Base-by-base conservation (phyloP, 352 stramenopile species). In the Phytophthora cactorum region DNA sequence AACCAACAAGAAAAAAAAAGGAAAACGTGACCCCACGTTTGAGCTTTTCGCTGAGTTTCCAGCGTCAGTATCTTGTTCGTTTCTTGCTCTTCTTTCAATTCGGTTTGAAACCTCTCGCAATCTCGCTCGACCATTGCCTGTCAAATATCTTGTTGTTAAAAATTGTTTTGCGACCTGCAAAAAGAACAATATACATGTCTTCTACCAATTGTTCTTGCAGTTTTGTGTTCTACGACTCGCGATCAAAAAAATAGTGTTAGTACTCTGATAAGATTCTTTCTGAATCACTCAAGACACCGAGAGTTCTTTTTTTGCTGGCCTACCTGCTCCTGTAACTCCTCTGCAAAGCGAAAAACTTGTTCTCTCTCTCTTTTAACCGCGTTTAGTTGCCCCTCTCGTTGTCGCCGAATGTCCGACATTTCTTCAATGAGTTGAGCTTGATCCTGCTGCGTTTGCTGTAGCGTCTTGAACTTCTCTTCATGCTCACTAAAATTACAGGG, bases 341-440 rank as follows among this genome's bases (percentile, higher is more conserved):
- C 53, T 10, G 54, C 72, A 25, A 61, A 78, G 25, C 61, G 47
- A 38, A 59, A 63, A 6, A 44, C 65, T 41, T 68, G 44, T 9
- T 79, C 62, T 12, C 75, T 57, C 51, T 85, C 69, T 1, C 29
- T 55, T 6, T 31, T 41, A 1, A 63, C 51, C 3, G 31, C 15
- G 3, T 70, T 32, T 3, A 84, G 47, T 50, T 78, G 71, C 6
- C 59, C 46, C 14, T 79, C 71, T 44, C 59, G 66, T 15, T 75
- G 65, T 22, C 72, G 60, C 22, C 65, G 65, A 6, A 65, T 58
- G 10, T 54, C 41, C 2, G 61, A 53, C 39, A 72, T 77, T n/a
- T 84, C 74, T 43, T 80, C 67, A 7, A 89, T 74, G 0, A 84
- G 54, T 44, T 82, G 69, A 22, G 52, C 44, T 50, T 90, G 79